phyloP scores from a whole-genome alignment of 169 alveolate genomes.

The Cryptosporidium ubiquitum region DNA sequence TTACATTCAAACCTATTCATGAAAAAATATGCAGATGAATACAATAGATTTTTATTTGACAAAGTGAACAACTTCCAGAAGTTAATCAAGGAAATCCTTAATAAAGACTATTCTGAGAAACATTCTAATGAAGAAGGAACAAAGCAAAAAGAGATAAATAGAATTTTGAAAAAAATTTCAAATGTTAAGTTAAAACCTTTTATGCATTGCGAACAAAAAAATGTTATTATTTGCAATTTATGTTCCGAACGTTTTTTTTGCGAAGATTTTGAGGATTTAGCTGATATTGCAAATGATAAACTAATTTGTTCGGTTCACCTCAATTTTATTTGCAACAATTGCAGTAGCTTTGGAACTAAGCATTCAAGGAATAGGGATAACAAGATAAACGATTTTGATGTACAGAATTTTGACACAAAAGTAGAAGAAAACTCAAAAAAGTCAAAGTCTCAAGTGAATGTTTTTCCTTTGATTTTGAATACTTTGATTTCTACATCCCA shows the following conservation, averaged over 20 bases:
- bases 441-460: not conserved
- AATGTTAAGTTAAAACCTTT: not conserved
- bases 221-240: slow-evolving; percentile 50
- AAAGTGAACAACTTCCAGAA: not conserved
- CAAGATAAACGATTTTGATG: not conserved
- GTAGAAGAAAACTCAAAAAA: not conserved
- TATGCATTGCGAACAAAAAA: not conserved
- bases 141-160: not conserved
- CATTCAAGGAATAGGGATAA: too few relatives aligned
- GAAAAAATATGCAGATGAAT: slow-evolving; percentile 6
- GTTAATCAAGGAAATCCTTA: not conserved
- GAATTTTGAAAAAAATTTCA: not conserved
- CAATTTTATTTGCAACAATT: slow-evolving; percentile 7
- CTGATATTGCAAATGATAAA: slow-evolving; percentile 10
- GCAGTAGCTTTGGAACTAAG: not conserved
- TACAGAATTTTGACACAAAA: not conserved
- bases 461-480: slow-evolving; percentile 25
- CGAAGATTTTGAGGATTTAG: slow-evolving; percentile 13
- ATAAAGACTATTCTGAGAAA: not conserved
- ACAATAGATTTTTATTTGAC: not conserved
- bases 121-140: not conserved
- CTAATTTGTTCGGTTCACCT: slow-evolving; percentile 20
- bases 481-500: slow-evolving; percentile 44
- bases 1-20: not conserved
- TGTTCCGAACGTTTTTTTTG: slow-evolving; percentile 21